phyloP scores from a whole-genome alignment of 805 yeast genomes.

The Grigorovia jiainica region DNA sequence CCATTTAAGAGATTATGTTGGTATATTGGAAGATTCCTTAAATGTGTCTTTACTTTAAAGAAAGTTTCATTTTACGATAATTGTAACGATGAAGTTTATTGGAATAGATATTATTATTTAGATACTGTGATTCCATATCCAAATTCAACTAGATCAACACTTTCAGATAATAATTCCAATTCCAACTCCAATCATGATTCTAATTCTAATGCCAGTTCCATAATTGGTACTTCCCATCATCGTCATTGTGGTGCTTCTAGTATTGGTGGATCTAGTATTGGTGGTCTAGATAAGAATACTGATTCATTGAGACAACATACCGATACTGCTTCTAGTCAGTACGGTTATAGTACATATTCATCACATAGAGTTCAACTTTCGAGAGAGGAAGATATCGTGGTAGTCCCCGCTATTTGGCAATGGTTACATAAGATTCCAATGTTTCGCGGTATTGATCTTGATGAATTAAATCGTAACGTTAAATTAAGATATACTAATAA shows the following conservation, averaged over 20 bases:
- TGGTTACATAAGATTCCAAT: constrained; percentile 23
- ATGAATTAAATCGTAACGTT: constrained; percentile 20
- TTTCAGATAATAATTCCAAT: background rate
- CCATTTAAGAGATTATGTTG: constrained; percentile 18
- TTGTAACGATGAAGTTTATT: constrained; percentile 18
- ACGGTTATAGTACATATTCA: background rate
- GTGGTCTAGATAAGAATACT: too few species aligned
- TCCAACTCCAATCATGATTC: too few species aligned
- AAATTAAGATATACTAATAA: constrained; percentile 11
- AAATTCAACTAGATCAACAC: background rate
- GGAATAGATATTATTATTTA: constrained; percentile 14
- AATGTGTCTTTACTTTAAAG: constrained; percentile 9
- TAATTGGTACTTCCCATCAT: background rate
- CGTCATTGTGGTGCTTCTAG: background rate
- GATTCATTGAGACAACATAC: background rate
- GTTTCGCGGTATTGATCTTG: constrained; percentile 26
- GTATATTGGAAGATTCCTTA: constrained; percentile 17
- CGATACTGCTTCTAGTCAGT: background rate
- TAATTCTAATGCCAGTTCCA: background rate
- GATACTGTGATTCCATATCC: constrained; percentile 3
- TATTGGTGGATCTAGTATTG: too few species aligned
- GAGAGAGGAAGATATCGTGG: background rate
- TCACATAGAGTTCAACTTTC: background rate
- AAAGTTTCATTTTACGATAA: constrained; percentile 16
- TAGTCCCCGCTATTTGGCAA: constrained; percentile 21